phyloP scores from a whole-genome alignment of 23 red algal species.

The Gracilariopsis chorda region DNA sequence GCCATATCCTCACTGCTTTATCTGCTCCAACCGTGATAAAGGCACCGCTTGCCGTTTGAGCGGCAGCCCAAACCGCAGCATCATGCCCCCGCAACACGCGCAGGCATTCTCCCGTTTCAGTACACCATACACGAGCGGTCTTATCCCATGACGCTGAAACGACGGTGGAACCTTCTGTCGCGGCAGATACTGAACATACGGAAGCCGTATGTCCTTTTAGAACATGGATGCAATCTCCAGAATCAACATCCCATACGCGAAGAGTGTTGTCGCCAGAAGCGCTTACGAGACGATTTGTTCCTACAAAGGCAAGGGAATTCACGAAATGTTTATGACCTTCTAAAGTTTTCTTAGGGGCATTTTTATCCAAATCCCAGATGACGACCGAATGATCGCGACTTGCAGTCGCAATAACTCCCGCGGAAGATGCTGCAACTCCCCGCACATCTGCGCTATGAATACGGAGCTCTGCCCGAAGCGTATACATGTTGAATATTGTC shows the following conservation, averaged over 20 bases:
- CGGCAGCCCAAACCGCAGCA: conserved; percentile 73
- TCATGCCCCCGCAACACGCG: conserved; percentile 64
- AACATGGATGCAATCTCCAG: conserved; percentile 17
- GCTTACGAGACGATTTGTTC: conserved; percentile 9
- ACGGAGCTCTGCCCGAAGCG: conserved; percentile 55
- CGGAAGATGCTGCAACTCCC: conserved; percentile 49
- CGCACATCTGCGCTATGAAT: conserved; percentile 75
- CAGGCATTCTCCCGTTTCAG: conserved; percentile 11
- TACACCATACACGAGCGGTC: conserved; percentile 45
- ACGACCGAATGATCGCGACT: conserved; percentile 64
- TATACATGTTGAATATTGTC: conserved; percentile 59
- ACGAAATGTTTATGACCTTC: conserved; percentile 71
- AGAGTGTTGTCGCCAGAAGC: conserved; percentile 71
- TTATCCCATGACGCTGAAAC: conserved; percentile 41
- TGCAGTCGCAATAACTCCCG: conserved; percentile 56
- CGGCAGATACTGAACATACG: conserved; percentile 36
- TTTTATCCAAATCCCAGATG: conserved; percentile 44
- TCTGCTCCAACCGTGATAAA: conserved; percentile 72
- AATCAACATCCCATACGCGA: conserved; percentile 72
- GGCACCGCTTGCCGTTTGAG: conserved; percentile 26
- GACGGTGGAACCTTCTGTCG: neutral
- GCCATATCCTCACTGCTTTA: conserved; percentile 66
- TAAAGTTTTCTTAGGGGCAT: conserved; percentile 1
- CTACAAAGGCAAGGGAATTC: conserved; percentile 45
- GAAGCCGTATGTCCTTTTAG: conserved; percentile 33